Conservation (phyloP, 2,329 filamentous ascomycete genomes). For the Colletotrichum cereale region DNA sequence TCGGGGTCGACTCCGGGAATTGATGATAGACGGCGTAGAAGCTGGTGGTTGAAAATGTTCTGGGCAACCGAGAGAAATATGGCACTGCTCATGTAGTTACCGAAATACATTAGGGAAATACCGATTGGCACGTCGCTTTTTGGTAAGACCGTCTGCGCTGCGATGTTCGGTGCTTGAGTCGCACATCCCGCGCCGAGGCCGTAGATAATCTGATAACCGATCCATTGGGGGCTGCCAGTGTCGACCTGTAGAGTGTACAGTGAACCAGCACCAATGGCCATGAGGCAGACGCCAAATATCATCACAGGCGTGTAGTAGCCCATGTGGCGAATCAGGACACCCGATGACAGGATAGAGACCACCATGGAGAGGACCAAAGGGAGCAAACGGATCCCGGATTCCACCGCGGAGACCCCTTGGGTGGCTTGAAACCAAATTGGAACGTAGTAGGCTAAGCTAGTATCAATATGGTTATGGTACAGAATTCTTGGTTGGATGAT, state of each 20-base stretch:
- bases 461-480: conserved; percentile 41
- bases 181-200: conserved; percentile 47
- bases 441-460: conserved; percentile 56
- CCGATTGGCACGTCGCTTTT: conserved; percentile 59
- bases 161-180: conserved; percentile 59
- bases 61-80: conserved; percentile 65
- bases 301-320: conserved; percentile 61
- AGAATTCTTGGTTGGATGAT: conserved; percentile 15
- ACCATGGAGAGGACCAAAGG: conserved; percentile 55
- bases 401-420: conserved; percentile 52
- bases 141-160: conserved; percentile 58
- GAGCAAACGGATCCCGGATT: conserved; percentile 55
- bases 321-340: conserved; percentile 50
- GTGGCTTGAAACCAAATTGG: conserved; percentile 62
- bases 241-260: conserved; percentile 50
- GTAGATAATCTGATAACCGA: conserved; percentile 45
- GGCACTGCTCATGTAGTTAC: conserved; percentile 56
- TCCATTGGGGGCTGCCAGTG: conserved; percentile 46
- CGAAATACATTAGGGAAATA: conserved; percentile 59
- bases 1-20: conserved; percentile 51
- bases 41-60: conserved; percentile 62
- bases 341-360: conserved; percentile 49
- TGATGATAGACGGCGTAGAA: conserved; percentile 54
- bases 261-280: conserved; percentile 48
- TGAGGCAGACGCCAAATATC: conserved; percentile 56